Evolutionary conservation across 495 filamentous ascomycete genomes (phyloP), one percentile per base, ranked within the genome.

Genomic region (Daldinia vernicosa): DNA sequence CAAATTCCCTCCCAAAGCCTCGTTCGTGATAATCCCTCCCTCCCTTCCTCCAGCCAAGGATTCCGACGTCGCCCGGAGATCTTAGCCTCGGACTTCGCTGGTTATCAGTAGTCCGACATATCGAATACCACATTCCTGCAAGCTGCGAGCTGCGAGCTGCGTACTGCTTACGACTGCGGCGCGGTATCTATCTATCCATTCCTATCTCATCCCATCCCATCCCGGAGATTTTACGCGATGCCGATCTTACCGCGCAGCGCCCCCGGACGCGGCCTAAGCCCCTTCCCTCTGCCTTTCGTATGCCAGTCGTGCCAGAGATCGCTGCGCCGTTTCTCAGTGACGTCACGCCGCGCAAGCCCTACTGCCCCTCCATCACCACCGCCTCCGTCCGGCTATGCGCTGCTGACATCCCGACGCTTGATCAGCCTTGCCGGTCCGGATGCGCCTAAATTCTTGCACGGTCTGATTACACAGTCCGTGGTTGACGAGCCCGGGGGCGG

Each of bases 391-490:
- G 88, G 84, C 51, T 65, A 85, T 65, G 80, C 86, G 9, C 76
- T 70, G 8, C 87, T 98, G 72, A 79, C 86, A 37, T 88, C 89
- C 74, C 92, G 95, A 27, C 86, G 88, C 27, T 84, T 99, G 33
- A 89, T 99, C 71, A 89, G 89, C 59, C 80, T 98, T 57, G 85
- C 88, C 51, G 95, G 95, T 50, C 79, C 80, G 54, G 95, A 98
- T 76, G 89, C 92, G 40, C 82, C 91, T 7, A 89, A 89, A 43
- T 98, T 91, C 82, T 88, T 99, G 12, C 95, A 98, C 80, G 94
- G 94, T 61, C 83, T 95, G 53, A 89, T 93, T 51, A 97, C 94
- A 0, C 86, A 88, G 63, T 91, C 94, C 70, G 86, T 98, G 72
- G 59, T 74, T 68, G 77, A 71, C 75, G 74, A 66, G 62, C 74